Base-by-base conservation (phyloP, 495 filamentous ascomycete genomes). In the Aspergillus sparsus region DNA sequence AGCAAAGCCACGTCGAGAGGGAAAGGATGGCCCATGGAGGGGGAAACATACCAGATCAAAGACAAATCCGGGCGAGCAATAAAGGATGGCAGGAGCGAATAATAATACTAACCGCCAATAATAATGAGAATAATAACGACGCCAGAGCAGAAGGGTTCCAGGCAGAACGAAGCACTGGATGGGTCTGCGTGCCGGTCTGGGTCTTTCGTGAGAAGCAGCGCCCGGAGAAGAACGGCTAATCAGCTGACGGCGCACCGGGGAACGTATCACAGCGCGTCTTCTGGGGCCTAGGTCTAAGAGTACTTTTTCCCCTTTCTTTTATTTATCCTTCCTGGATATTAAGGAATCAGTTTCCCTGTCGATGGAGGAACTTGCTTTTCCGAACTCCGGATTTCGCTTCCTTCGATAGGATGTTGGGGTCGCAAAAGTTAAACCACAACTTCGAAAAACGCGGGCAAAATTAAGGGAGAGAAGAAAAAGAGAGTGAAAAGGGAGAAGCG, bases 161-260 rank as follows among this genome's bases (percentile, higher is more conserved):
- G 49, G 58, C 52, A 57, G 57, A 55, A 60, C 62, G 58, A 61
- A 60, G 46, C 59, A 59, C 37, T 62, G 62, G 57, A 65, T 64
- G 67, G 64, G 67, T 66, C 64, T 65, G 57, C 54, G 66, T 54
- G 54, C 61, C 55, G 63, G 52, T 57, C 57, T 59, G 52, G 55
- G 57, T 56, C 55, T 55, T 52, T 54, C 41, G 36, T 42, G 49
- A 55, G 45, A 55, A 60, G 16, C 52, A 51, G 53, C 53, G 53
- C 34, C 21, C 62, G 61, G 61, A 62, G 53, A 51, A 55, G 51
- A 61, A 49, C 49, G 61, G 56, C 56, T 61, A 62, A 66, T 66
- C 68, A 66, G 68, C 63, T 66, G 65, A 70, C 53, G 61, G 46
- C 49, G 49, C 65, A 55, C 58, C 58, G 52, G 47, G 45, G 45